A percentile compares a stretch with the other conserved stretches of the same genome.
Conservation (phyloP, 768 basidiomycete genomes). For the Naganishia kalamii region DNA sequence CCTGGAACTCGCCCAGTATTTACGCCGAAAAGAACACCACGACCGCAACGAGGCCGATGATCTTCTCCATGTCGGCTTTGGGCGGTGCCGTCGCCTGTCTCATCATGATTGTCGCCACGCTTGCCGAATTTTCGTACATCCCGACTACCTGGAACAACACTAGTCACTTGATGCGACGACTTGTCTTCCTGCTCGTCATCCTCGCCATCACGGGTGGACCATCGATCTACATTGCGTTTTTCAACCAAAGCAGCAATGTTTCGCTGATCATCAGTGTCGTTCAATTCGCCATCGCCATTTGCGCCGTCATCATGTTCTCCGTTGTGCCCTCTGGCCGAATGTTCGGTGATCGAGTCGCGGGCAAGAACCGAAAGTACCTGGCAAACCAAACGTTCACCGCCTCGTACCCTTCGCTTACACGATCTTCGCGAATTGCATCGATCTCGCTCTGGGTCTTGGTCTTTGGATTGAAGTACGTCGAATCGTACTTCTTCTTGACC, state of each 20-base stretch:
- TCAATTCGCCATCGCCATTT: conserved; percentile 87
- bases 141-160: conserved; percentile 99
- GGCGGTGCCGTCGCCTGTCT: conserved; percentile 92
- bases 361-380: conserved; percentile 92
- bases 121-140: conserved; percentile 94
- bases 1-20: conserved; percentile 82
- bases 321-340: conserved; percentile 92
- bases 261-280: conserved; percentile 90
- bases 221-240: conserved; percentile 88
- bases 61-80: conserved; percentile 87
- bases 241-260: conserved; percentile 59
- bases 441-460: conserved; percentile 80
- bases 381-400: conserved; percentile 98
- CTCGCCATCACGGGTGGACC: conserved; percentile 87
- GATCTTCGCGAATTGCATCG: conserved; percentile 67
- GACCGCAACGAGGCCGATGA: conserved; percentile 64
- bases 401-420: conserved; percentile 69
- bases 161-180: conserved; percentile 84
- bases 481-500: conserved; percentile 97
- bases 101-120: conserved; percentile 92
- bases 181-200: conserved; percentile 81
- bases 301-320: conserved; percentile 78
- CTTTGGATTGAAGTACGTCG: conserved; percentile 91
- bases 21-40: conserved; percentile 54
- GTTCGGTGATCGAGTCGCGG: conserved; percentile 96